Evolutionary conservation across 805 yeast species (phyloP).

Genomic region (Starmerella cellae): DNA sequence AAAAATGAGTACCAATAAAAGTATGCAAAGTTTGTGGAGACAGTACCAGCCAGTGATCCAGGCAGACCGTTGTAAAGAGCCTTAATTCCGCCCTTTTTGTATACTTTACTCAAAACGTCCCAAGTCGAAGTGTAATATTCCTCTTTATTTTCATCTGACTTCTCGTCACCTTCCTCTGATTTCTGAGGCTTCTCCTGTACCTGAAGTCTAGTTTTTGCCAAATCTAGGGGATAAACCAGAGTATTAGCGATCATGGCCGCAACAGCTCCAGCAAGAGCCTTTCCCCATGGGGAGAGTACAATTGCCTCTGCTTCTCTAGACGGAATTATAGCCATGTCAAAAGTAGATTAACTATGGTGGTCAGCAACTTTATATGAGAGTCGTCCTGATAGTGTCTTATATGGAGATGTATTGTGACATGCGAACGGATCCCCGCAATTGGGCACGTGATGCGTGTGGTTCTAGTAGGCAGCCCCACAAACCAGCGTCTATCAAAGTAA

Average conservation of each 20-base stretch:
- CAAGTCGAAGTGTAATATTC: constrained; percentile 39
- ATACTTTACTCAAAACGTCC: constrained; percentile 51
- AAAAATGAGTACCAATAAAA: constrained; percentile 78
- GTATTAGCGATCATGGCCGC: constrained; percentile 73
- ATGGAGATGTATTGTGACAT: too few species aligned
- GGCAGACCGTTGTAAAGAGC: constrained; percentile 66
- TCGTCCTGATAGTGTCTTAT: too few species aligned
- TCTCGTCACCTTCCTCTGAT: constrained; percentile 11
- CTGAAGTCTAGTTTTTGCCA: constrained; percentile 64
- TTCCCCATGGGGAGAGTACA: constrained; percentile 46
- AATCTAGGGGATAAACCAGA: constrained; percentile 66
- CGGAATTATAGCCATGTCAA: constrained; percentile 13
- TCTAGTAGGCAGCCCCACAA: too few species aligned
- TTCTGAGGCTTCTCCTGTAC: constrained; percentile 35
- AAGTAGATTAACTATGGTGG: too few species aligned
- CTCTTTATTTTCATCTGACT: constrained; percentile 9
- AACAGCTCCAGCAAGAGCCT: constrained; percentile 69
- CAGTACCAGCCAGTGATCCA: constrained; percentile 55
- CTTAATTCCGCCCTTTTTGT: constrained; percentile 41
- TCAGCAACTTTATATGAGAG: too few species aligned
- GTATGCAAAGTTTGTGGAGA: constrained; percentile 68
- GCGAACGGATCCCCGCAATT: too few species aligned
- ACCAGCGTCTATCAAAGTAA: too few species aligned
- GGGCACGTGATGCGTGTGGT: too few species aligned
- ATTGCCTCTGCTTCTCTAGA: constrained; percentile 12